Percentiles rank a stretch among this genome's conserved stretches.
phyloP scores from a whole-genome alignment of 441 rosid species.

The Gossypium gossypioides region DNA sequence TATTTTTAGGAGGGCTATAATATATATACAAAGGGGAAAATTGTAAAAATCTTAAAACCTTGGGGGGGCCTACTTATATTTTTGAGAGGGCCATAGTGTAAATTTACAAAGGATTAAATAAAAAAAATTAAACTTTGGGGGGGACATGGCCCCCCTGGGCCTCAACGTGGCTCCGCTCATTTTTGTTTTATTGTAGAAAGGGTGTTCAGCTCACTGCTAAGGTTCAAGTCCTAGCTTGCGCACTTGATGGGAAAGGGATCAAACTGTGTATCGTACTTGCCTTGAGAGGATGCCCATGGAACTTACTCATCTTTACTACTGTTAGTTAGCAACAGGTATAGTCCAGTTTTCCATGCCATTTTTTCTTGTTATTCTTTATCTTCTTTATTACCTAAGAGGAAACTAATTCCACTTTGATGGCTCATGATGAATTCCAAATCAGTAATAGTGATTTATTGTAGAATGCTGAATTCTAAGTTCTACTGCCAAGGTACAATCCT shows the following conservation, averaged over 20 bases:
- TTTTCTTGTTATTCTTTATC: not conserved
- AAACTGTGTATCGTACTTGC: not conserved
- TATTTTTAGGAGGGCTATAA: too few relatives aligned
- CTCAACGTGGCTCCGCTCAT: not conserved
- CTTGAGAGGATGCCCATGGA: not conserved
- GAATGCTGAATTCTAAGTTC: not conserved
- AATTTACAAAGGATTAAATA: too few relatives aligned
- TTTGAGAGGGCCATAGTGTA: too few relatives aligned
- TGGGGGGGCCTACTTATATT: too few relatives aligned
- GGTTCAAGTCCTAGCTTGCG: not conserved
- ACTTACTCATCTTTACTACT: not conserved
- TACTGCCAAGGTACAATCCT: not conserved
- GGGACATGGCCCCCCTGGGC: too few relatives aligned
- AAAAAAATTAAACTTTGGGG: too few relatives aligned
- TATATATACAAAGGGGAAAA: too few relatives aligned
- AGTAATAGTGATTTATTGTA: not conserved
- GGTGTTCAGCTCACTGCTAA: not conserved
- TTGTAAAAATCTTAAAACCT: too few relatives aligned
- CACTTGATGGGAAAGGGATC: not conserved
- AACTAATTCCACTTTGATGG: not conserved
- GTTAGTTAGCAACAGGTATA: not conserved
- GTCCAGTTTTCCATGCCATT: too few relatives aligned
- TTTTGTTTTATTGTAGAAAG: too few relatives aligned
- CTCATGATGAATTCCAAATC: not conserved
- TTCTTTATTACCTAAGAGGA: not conserved